Evolutionary conservation across 305 asterid genomes (phyloP).

Genomic region (Stenogyne calaminthoides): DNA sequence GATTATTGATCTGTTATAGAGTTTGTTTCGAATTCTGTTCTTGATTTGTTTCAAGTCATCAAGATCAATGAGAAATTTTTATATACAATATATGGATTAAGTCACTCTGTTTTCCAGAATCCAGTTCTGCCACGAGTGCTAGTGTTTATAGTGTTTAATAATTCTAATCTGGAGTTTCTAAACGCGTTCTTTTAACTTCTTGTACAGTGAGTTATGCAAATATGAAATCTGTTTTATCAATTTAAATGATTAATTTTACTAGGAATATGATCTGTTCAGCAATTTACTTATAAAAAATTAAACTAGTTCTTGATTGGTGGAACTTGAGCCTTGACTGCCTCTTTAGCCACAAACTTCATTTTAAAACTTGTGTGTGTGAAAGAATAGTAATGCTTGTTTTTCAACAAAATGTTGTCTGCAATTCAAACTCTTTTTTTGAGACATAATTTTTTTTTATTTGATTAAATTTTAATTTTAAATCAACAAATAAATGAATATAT

Average conservation of each 20-base stretch:
- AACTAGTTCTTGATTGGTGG: neutral
- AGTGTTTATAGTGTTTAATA: neutral
- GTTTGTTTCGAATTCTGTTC: constrained; percentile 21
- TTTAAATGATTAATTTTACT: neutral
- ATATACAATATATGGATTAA: constrained; percentile 4
- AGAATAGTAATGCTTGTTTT: neutral
- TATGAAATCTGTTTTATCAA: neutral
- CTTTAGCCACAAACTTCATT: neutral
- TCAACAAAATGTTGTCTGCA: constrained; percentile 1
- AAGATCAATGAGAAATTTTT: constrained; percentile 30
- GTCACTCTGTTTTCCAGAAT: constrained; percentile 9
- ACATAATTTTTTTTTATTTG: too few species aligned
- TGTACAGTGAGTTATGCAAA: neutral
- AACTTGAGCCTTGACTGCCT: neutral
- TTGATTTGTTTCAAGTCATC: constrained; percentile 39
- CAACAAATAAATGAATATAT: neutral
- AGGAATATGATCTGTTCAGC: neutral
- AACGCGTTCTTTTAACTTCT: neutral
- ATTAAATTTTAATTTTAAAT: neutral
- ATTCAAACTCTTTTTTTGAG: neutral
- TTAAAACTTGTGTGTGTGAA: neutral
- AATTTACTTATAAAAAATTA: neutral
- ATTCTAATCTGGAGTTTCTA: constrained; percentile 5
- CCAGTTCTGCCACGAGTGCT: neutral
- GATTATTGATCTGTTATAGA: constrained; percentile 13